Base-by-base conservation (phyloP, 495 filamentous ascomycete genomes). In the Penicillium manginii region DNA sequence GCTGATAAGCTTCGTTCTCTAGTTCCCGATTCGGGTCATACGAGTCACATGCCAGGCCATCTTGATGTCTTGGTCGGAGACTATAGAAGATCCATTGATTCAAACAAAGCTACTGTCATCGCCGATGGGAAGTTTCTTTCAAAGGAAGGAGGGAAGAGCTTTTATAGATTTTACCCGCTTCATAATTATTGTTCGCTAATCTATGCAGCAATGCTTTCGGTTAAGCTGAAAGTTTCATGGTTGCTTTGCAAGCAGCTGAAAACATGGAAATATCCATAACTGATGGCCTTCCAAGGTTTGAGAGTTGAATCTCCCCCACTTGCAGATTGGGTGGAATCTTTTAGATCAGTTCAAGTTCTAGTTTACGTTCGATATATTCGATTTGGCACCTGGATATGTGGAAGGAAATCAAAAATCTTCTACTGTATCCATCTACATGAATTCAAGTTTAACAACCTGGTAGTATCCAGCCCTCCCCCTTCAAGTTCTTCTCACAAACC, bases 21-120 rank as follows among this genome's bases (percentile, higher is more conserved):
- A 0, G 73, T 86, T 4, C 86, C 86, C 0, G 84, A 88, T 52
- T 73, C 82, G 2, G 85, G 85, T 4, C 86, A 89, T 57, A 74
- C 86, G 19, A 77, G 81, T 47, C 86, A 89, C 60, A 89, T 89
- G 86, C 86, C 86, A 1, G 78, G 79, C 0, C 86, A 89, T 63
- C 73, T 89, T 26, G 85, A 89, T 61, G 72, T 87, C 9, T 75
- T 88, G 4, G 77, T 83, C 33, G 86, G 86, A 6, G 84, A 89
- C 61, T 88, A 87, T 67, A 73, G 80, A 2, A 74, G 72, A 6
- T 82, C 83, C 0, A 78, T 89, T 45, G 70, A 73, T 9, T 82
- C 82, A 18, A 89, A 89, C 67, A 66, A 72, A 10, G 68, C 75
- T 11, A 84, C 84, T 18, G 82, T 83, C 32, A 49, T 70, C 1